Evolutionary conservation across 192 early-diverging fungal genomes (phyloP), one percentile per base, ranked within the genome.

Genomic region (Entomortierella parvispora): DNA sequence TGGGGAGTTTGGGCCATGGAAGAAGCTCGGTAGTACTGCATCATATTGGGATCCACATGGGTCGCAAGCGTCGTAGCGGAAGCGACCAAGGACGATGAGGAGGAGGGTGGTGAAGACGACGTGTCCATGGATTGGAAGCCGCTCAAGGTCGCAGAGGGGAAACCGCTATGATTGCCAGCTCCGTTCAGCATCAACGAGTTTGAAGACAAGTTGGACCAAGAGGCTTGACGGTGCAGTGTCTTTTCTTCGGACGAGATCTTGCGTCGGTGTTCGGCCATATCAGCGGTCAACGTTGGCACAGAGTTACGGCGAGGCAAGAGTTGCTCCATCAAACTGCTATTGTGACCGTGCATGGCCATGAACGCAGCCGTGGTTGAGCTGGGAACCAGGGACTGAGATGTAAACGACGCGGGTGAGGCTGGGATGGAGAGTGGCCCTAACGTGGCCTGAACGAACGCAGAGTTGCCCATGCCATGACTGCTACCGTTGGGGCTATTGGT

Each of bases 191-290:
- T 40, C 37, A 40, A 18, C 9, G 65, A 56, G 17, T 42, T 23
- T 3, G 68, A 54, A 2, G 68, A 48, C 31, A 70, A 48, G 10
- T 50, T 62, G 32, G 68, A 70, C 68, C 68, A 70, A 17, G 68
- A 70, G 12, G 68, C 33, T 28, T 70, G 68, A 23, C 68, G 68
- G 26, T 70, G 68, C 29, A 70, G 42, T 1, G 59, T 62, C 59
- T 62, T 70, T 51, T 70, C 68, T 48, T 70, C 68, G 20, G 68
- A 62, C 11, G 68, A 50, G 17, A 49, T 45, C 29, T 65, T 65
- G 29, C 59, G 51, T 23, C 61, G 61, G 33, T 49, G 68, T 23
- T 55, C 58, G 2, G 57, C 55, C 28, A 62, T 58, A 25, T 62
- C 59, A 3, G 68, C 49, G 2, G 59, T 62, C 51, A 68, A 45